Evolutionary conservation across 441 rosid genomes (phyloP), one percentile per base, ranked within the genome.

Genomic region (Rhodomyrtus psidioides): DNA sequence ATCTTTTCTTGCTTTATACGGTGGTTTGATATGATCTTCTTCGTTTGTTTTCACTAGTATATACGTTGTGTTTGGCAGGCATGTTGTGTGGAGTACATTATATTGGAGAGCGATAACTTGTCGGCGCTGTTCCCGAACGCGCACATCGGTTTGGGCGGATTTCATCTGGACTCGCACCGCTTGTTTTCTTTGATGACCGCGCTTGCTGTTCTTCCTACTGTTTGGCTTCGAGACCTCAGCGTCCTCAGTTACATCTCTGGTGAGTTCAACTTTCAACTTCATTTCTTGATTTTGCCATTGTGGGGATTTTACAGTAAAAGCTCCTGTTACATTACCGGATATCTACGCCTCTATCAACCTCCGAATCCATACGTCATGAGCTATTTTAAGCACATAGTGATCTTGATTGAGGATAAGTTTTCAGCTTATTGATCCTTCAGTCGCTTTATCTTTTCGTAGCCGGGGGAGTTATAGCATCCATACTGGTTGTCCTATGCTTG

Each of bases 401-500:
- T 70, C n/a, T 39, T 70, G 58, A 34, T 54, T 56, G 59, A 16
- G 56, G 59, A 51, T 55, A 21, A 70, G 16, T 10, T 70, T 76
- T 75, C 34, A n/a, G n/a, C n/a, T 28, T 28, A 39, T 24, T 75
- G 49, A 57, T 30, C 65, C 39, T 59, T 51, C 53, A 51, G 53
- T 51, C 59, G 42, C 70, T 75, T 23, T 55, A 7, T 34, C 81
- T 55, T 75, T 83, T 89, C 89, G 83, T 95, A 95, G 99, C 96
- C 39, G 99, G 98, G 82, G 99, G 98, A 86, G 99, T 97, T 46
- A 85, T 97, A 88, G 98, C 98, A 85, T 95, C 99, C 51, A 86
- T 93, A 26, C 55, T 92, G 89, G 98, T 92, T 87, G 98, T 96
- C 76, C 53, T 94, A 21, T 97, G 96, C 92, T 91, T 97, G 91